These are phyloP conservation scores for Aspergillus intermedius DNA, from an alignment of 2,329 filamentous ascomycete species.

Conservation along the genomic window DNA sequence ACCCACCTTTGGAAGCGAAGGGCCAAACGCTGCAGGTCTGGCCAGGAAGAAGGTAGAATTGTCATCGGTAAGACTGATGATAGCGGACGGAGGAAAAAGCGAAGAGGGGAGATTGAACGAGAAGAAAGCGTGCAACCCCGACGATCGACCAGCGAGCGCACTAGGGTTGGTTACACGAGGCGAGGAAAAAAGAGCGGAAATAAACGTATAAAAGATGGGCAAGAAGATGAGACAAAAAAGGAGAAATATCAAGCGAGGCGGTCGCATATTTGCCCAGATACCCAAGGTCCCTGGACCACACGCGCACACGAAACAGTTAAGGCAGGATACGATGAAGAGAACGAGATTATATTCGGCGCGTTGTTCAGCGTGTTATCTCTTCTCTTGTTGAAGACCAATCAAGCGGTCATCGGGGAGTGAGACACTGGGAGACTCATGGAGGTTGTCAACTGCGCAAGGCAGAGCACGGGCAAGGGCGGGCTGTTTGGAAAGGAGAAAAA, in stretches of 20 bases:
- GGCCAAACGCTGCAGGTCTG: conserved; percentile 87
- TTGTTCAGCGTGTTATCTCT: too few species aligned
- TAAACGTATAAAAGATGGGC: conserved; percentile 42
- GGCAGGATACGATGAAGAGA: conserved; percentile 8
- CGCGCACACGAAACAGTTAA: conserved; percentile 2
- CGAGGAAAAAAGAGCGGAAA: conserved; percentile 39
- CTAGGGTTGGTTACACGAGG: conserved; percentile 32
- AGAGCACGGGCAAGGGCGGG: background rate
- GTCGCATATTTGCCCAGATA: conserved; percentile 35
- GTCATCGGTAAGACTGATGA: conserved; percentile 94
- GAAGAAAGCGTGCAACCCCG: conserved; percentile 54
- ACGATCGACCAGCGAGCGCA: conserved; percentile 33
- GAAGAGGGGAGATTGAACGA: conserved; percentile 72
- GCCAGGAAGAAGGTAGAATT: conserved; percentile 97
- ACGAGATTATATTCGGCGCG: background rate
- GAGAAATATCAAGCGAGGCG: conserved; percentile 41
- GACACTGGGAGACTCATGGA: conserved; percentile 29
- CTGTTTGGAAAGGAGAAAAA: conserved; percentile 2
- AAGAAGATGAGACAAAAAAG: conserved; percentile 43
- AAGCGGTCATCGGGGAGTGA: conserved; percentile 23
- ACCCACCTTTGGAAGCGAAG: conserved; percentile 65
- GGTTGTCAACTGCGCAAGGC: conserved; percentile 17
- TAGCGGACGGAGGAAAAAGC: conserved; percentile 88
- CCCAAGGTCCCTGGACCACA: conserved; percentile 3
- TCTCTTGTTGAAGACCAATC: conserved; percentile 23